Base-by-base conservation (phyloP, 2,329 filamentous ascomycete species). In the Massarina eburnea region DNA sequence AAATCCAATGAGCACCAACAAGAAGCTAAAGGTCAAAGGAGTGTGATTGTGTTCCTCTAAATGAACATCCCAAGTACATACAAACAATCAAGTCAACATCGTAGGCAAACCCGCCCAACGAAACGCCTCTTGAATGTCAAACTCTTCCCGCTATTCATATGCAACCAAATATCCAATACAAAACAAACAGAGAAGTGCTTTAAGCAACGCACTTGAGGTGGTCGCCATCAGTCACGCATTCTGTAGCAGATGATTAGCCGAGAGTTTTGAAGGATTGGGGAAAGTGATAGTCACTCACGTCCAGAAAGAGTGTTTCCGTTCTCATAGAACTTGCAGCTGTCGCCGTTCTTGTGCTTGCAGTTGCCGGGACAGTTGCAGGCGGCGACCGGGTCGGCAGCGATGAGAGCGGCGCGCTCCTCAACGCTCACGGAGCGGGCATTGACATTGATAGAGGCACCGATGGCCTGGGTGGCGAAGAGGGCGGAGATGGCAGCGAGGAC, bases 361-460 rank as follows among this genome's bases (percentile, higher is more conserved):
- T 42, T 42, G 40, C 36, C 29, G 32, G 40, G 40, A 24, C 40
- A 42, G 40, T 42, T 42, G 40, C 40, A 42, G 12, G 40, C 40
- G 8, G 40, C 30, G 21, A 35, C 40, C 29, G 40, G 32, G 22
- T 42, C 15, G n/a, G 30, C 2, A 10, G 40, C 40, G 12, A 36
- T 42, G 6, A 29, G 12, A 27, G 20, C 12, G 15, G 5, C 40
- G 17, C 40, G 40, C 6, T 26, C 20, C 1, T 20, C 39, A 4
- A 33, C 22, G 15, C 21, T 22, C 5, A 32, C n/a, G 4, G 30
- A 18, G 12, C 24, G 24, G 24, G 7, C 12, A 12, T 26, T 12
- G 7, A 26, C 12, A 7, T 26, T 7, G 8, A 42, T 17, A 7
- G 32, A 30, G 8, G 40, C 40, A 32, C 27, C 22, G 32, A 42